A percentile compares a stretch with the other conserved stretches of the same genome.
phyloP scores from a whole-genome alignment of 2,329 filamentous ascomycete genomes.

The Byssothecium circinans region DNA sequence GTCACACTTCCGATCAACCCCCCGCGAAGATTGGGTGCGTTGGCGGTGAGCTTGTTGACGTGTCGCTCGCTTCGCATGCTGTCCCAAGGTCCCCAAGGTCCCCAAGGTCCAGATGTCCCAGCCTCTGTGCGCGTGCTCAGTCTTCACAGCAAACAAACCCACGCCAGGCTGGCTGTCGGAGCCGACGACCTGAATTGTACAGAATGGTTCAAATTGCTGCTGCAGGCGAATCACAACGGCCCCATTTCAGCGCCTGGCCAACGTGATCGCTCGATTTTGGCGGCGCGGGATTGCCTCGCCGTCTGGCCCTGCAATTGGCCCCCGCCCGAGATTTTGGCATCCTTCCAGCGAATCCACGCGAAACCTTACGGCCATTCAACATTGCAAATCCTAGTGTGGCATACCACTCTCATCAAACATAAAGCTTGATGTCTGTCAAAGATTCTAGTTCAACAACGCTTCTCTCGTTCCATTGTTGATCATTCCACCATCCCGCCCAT shows the following conservation, averaged over 20 bases:
- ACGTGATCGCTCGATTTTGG: conserved; percentile 22
- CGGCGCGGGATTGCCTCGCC: neutral
- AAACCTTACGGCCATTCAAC: neutral
- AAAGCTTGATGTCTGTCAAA: too few relatives aligned
- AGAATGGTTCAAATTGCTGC: too few relatives aligned
- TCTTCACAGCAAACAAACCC: too few relatives aligned
- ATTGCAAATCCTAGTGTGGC: neutral
- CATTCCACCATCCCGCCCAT: neutral
- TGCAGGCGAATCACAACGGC: conserved; percentile 35
- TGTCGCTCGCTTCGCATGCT: neutral
- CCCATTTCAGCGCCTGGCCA: conserved; percentile 35
- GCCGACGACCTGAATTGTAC: too few relatives aligned
- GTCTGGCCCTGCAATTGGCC: neutral
- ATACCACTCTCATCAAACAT: neutral
- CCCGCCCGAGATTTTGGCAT: neutral
- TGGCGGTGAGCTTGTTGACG: neutral
- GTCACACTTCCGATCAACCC: too few relatives aligned
- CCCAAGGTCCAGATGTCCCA: too few relatives aligned
- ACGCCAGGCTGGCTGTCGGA: too few relatives aligned
- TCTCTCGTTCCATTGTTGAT: too few relatives aligned
- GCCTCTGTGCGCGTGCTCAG: neutral
- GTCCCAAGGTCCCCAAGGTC: too few relatives aligned
- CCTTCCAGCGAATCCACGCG: neutral
- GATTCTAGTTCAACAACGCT: too few relatives aligned
- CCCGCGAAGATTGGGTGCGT: too few relatives aligned